Evolutionary conservation across 1,284 basidiomycete species (phyloP).

Genomic region (Neotropicomus parvogracilis): DNA sequence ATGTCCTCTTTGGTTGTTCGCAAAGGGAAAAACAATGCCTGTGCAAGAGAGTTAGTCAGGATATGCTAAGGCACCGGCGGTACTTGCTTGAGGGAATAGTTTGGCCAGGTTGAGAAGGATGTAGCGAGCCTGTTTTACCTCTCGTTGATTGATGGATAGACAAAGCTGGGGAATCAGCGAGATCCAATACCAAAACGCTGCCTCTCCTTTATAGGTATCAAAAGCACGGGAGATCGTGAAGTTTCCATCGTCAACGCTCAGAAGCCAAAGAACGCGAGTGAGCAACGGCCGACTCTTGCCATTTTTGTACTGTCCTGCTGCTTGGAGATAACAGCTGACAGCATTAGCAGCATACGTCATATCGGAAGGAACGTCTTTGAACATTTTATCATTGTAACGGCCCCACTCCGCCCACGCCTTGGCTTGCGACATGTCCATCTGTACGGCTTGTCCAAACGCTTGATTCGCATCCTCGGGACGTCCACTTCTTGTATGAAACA

Average conservation of each 20-base stretch:
- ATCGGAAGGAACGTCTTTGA: conserved; percentile 78
- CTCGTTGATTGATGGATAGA: conserved; percentile 84
- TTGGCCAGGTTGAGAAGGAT: conserved; percentile 91
- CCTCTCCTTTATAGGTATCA: conserved; percentile 95
- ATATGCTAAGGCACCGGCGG: background rate
- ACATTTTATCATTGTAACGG: conserved; percentile 89
- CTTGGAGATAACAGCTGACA: conserved; percentile 97
- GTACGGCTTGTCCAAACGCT: conserved; percentile 93
- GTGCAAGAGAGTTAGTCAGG: conserved; percentile 16
- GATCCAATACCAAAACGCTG: conserved; percentile 99
- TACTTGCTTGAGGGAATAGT: conserved; percentile 84
- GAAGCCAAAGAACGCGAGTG: conserved; percentile 92
- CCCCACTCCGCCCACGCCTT: conserved; percentile 99
- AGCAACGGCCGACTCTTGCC: conserved; percentile 91
- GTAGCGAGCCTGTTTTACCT: conserved; percentile 90
- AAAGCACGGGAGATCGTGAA: conserved; percentile 85
- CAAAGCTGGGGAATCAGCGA: conserved; percentile 96
- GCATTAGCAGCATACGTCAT: conserved; percentile 83
- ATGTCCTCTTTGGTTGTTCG: conserved; percentile 93
- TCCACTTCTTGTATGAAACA: conserved; percentile 92
- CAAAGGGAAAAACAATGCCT: conserved; percentile 95
- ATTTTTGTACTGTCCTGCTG: conserved; percentile 93
- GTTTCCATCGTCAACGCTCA: conserved; percentile 85
- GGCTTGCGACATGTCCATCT: conserved; percentile 91
- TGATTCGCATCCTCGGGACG: conserved; percentile 89